Conservation (phyloP, 23 red algal species). For the Gracilaria domingensis region DNA sequence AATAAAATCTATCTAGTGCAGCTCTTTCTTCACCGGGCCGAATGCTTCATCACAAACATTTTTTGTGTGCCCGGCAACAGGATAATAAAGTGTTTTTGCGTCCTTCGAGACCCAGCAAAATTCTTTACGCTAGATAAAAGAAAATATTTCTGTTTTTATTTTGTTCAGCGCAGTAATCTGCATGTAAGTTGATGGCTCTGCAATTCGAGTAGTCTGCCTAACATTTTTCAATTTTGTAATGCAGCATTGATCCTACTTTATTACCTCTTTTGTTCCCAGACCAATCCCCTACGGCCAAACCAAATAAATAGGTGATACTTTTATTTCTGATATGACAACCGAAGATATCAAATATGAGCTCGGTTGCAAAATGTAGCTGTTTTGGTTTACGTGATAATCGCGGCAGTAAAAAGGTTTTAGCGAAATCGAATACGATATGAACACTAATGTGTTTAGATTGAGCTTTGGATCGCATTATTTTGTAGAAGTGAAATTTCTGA, state of each 20-base stretch:
- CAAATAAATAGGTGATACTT: conserved; percentile 5
- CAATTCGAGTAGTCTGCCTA: too few species aligned
- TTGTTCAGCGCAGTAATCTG: conserved; percentile 8
- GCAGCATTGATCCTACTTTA: neutral
- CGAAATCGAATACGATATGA: conserved; percentile 56
- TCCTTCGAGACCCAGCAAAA: neutral
- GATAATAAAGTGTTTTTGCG: neutral
- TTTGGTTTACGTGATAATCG: conserved; percentile 26
- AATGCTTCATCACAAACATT: conserved; percentile 2
- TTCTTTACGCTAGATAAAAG: neutral
- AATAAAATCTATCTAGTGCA: too few species aligned
- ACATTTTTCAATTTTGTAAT: too few species aligned
- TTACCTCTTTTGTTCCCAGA: conserved; percentile 17
- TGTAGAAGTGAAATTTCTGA: too few species aligned
- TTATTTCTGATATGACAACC: conserved; percentile 10
- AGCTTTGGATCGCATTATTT: too few species aligned
- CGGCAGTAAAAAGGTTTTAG: conserved; percentile 35
- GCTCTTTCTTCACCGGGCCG: neutral
- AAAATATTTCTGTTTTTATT: conserved; percentile 32
- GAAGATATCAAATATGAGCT: conserved; percentile 51
- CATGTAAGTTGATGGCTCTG: neutral
- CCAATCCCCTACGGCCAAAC: conserved; percentile 38
- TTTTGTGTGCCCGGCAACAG: conserved; percentile 25
- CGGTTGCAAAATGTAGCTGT: neutral
- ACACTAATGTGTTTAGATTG: neutral